Conservation (phyloP, 108 stramenopile genomes). For the Cyclotella choctawhatcheeana region DNA sequence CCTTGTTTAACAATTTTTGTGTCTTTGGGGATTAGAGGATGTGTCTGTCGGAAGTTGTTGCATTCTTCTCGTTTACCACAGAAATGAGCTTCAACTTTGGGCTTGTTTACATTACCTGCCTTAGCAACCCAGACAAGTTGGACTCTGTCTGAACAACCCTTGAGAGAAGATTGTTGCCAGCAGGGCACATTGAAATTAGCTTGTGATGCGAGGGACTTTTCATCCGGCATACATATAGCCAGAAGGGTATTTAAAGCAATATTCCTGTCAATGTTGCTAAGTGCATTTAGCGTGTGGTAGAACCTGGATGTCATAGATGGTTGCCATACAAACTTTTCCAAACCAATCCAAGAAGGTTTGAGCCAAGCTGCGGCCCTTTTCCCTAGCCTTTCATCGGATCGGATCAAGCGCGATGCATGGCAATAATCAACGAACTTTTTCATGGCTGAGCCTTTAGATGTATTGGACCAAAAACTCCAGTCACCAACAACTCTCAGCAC, state of each 20-base stretch:
- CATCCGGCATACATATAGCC: slow-evolving; percentile 17
- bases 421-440: neutral
- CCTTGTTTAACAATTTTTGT: slow-evolving; percentile 10
- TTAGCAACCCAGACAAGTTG: slow-evolving; percentile 38
- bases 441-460: neutral
- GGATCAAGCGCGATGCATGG: neutral
- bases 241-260: slow-evolving; percentile 29
- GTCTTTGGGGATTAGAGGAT: slow-evolving; percentile 18
- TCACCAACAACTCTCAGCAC: slow-evolving; percentile 56
- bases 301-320: neutral
- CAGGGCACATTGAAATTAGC: neutral
- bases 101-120: neutral
- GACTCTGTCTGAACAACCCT: neutral
- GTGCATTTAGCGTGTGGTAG: neutral
- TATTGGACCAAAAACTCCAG: slow-evolving; percentile 4
- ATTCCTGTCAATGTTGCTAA: neutral
- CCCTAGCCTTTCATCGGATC: slow-evolving; percentile 1
- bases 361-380: slow-evolving; percentile 1
- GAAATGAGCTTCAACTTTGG: slow-evolving; percentile 36
- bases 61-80: slow-evolving; percentile 22
- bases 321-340: neutral
- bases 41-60: slow-evolving; percentile 17
- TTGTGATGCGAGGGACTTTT: slow-evolving; percentile 1
- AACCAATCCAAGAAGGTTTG: neutral
- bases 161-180: slow-evolving; percentile 20